Evolutionary conservation across 2,329 filamentous ascomycete species (phyloP).

Genomic region (Talaromyces pinophilus): DNA sequence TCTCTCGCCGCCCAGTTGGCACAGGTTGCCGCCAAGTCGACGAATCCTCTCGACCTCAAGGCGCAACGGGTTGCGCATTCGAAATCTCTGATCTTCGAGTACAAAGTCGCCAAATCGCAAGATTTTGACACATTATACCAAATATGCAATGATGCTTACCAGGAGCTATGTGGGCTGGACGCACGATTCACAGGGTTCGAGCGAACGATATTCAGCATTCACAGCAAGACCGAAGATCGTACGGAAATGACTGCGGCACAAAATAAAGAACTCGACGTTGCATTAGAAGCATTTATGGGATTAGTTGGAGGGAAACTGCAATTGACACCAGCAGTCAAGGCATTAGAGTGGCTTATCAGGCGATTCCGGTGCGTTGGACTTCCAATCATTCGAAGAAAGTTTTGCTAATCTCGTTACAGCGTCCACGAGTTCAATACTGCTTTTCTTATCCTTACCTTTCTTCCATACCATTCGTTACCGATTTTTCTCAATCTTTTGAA

Average conservation of each 20-base stretch:
- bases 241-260: slow-evolving; percentile 78
- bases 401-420: slow-evolving; percentile 49
- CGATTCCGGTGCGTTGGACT: slow-evolving; percentile 71
- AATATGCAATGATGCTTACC: slow-evolving; percentile 84
- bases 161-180: slow-evolving; percentile 88
- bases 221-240: slow-evolving; percentile 86
- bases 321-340: slow-evolving; percentile 83
- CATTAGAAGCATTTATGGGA: slow-evolving; percentile 78
- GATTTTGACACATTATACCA: slow-evolving; percentile 86
- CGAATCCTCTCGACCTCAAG: slow-evolving; percentile 87
- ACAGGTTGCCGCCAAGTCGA: slow-evolving; percentile 85
- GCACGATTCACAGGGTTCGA: slow-evolving; percentile 72
- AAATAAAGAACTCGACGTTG: slow-evolving; percentile 76
- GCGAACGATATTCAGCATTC: slow-evolving; percentile 83
- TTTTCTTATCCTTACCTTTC: slow-evolving; percentile 76
- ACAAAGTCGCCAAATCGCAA: slow-evolving; percentile 79
- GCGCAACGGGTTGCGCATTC: slow-evolving; percentile 89
- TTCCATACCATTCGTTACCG: slow-evolving; percentile 86
- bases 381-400: slow-evolving; percentile 19
- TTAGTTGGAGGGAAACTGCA: slow-evolving; percentile 74
- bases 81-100: slow-evolving; percentile 92
- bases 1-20: slow-evolving; percentile 92
- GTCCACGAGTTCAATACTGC: slow-evolving; percentile 89
- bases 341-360: slow-evolving; percentile 91
- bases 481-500: slow-evolving; percentile 84